A percentile compares a stretch with the other conserved stretches of the same genome.
Evolutionary conservation across 1,284 basidiomycete species (phyloP).

Genomic region (Takashimella tepidaria): DNA sequence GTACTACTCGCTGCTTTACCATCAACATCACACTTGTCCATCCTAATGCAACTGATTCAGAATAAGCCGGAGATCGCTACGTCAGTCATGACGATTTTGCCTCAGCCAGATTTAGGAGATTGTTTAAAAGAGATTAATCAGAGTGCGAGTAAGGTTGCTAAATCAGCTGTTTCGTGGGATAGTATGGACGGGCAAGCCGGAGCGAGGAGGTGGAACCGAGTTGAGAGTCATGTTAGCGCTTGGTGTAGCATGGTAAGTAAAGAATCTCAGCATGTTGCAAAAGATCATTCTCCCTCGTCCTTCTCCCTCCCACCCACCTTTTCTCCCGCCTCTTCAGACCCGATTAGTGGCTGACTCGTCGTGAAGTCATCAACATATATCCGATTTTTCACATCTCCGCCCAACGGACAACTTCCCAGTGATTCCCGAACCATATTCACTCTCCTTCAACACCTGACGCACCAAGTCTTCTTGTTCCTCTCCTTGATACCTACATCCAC

Average conservation of each 20-base stretch:
- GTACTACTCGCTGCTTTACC: constrained; percentile 35
- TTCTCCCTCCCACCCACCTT: neutral
- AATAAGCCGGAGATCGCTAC: constrained; percentile 28
- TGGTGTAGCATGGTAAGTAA: constrained; percentile 35
- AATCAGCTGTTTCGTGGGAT: constrained; percentile 18
- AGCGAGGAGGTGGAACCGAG: constrained; percentile 30
- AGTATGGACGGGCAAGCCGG: constrained; percentile 14
- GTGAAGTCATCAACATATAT: constrained; percentile 37
- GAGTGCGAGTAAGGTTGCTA: constrained; percentile 18
- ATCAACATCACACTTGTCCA: constrained; percentile 34
- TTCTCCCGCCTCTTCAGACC: neutral
- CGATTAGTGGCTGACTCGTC: constrained; percentile 5
- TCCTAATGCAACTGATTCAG: constrained; percentile 36
- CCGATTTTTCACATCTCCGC: constrained; percentile 27
- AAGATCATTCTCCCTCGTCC: too few species aligned
- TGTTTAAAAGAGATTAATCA: constrained; percentile 34
- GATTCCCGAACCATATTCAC: constrained; percentile 30
- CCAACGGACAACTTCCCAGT: neutral
- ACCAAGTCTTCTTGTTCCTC: constrained; percentile 25
- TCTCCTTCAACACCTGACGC: constrained; percentile 32
- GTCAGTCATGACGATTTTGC: constrained; percentile 30
- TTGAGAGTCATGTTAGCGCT: constrained; percentile 19
- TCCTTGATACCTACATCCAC: constrained; percentile 22
- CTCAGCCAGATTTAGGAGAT: constrained; percentile 31
- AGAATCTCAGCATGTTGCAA: too few species aligned